phyloP scores from a whole-genome alignment of 352 stramenopile genomes.

The Pythium phragmitis region DNA sequence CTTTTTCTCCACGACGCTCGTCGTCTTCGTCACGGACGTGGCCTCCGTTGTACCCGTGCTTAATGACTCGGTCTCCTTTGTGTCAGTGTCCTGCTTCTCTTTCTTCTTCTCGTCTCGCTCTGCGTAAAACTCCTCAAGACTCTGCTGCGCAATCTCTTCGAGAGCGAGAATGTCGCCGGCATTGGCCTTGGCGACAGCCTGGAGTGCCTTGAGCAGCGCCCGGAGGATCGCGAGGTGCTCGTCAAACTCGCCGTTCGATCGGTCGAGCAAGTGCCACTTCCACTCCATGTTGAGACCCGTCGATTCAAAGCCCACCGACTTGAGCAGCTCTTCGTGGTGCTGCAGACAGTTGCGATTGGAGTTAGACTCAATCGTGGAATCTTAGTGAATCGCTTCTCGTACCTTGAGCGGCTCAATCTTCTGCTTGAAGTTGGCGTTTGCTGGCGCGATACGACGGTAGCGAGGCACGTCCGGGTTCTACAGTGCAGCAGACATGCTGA shows the following conservation, averaged over 20 bases:
- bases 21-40: neutral
- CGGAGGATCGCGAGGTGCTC: conserved; percentile 65
- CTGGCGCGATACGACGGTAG: conserved; percentile 73
- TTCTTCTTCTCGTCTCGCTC: conserved; percentile 13
- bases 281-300: conserved; percentile 79
- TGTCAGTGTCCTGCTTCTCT: neutral
- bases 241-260: conserved; percentile 58
- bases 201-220: conserved; percentile 55
- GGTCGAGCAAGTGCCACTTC: conserved; percentile 74
- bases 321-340: conserved; percentile 75
- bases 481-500: neutral
- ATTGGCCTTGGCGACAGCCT: conserved; percentile 44
- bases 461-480: conserved; percentile 81
- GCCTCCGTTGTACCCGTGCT: neutral
- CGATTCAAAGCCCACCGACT: conserved; percentile 76
- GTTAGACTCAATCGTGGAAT: neutral
- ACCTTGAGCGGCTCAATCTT: conserved; percentile 83
- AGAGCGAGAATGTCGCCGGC: conserved; percentile 18
- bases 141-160: conserved; percentile 26
- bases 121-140: conserved; percentile 18
- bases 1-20: conserved; percentile 12
- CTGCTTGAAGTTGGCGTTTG: conserved; percentile 84
- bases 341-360: conserved; percentile 20
- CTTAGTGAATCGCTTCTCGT: neutral
- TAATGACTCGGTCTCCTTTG: neutral